Evolutionary conservation across 257 asterid species (phyloP), one percentile per base, ranked within the genome.

Genomic region (Cynanchum wilfordii): DNA sequence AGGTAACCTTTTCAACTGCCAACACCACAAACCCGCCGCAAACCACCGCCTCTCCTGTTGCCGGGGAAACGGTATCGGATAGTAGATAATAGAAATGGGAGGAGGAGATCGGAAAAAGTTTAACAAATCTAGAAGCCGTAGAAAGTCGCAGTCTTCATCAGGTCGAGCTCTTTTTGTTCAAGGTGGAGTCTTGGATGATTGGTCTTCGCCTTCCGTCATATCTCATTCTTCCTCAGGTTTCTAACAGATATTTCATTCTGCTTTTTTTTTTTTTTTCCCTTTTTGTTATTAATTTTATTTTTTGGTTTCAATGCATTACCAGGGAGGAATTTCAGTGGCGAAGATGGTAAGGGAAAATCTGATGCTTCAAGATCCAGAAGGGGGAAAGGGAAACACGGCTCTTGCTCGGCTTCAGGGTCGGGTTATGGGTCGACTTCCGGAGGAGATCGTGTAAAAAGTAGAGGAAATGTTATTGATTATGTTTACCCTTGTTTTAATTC

Each of bases 111-210:
- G 83, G 66, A 91, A 83, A 74, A 84, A 70, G 44, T 58, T 76
- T 77, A 87, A 62, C 67, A 88, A 87, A 85, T 58, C 87, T 3
- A 89, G 75, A 69, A 77, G 80, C 75, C 83, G 89, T 10, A 76
- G 80, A 68, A 71, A 80, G 16, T 19, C 81, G 80, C 45, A 52
- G 77, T 70, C 88, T 64, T 73, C 86, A 65, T 78, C 87, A 70
- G 79, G 68, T 66, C 91, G 77, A 62, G 86, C 84, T 38, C 86
- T 86, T 74, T 94, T 91, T 70, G 91, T 91, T 10, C 93, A 85
- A 74, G 99, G 99, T 22, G 97, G 99, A 50, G 57, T 83, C 36
- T 76, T 94, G 57, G 82, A 90, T n/a, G 92, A 94, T 80, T 91
- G 96, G 96, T 70, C 69, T 4, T 19, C 72, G 19, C 29, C 87